Evolutionary conservation across 2,329 filamentous ascomycete species (phyloP).

Genomic region (Talaromyces piceae): DNA sequence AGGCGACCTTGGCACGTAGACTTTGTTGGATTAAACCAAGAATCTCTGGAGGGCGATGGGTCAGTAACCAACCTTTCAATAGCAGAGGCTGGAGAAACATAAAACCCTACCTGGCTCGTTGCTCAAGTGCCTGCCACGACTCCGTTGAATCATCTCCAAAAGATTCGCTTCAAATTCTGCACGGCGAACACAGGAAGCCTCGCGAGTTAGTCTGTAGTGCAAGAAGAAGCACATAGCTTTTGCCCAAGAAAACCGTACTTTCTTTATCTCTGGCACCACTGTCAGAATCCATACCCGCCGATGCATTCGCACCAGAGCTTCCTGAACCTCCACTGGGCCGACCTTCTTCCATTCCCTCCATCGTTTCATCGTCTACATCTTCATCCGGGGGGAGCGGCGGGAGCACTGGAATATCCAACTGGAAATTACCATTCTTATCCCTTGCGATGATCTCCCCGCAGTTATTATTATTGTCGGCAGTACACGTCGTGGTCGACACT

Average conservation of each 20-base stretch:
- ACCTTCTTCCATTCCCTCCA: conserved; percentile 45
- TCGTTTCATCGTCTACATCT: conserved; percentile 29
- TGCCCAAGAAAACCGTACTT: conserved; percentile 31
- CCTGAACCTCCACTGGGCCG: conserved; percentile 45
- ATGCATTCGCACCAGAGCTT: conserved; percentile 48
- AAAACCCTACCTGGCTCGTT: conserved; percentile 48
- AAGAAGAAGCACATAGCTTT: neutral
- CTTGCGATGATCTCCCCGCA: conserved; percentile 43
- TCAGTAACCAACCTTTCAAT: neutral
- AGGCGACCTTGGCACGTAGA: conserved; percentile 63
- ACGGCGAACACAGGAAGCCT: too few relatives aligned
- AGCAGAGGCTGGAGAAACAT: neutral
- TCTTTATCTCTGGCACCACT: conserved; percentile 31
- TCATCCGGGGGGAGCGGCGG: conserved; percentile 30
- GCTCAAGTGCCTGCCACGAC: conserved; percentile 46
- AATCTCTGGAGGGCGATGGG: conserved; percentile 47
- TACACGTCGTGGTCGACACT: too few relatives aligned
- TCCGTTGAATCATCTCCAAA: conserved; percentile 35
- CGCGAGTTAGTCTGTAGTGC: neutral
- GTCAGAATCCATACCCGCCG: conserved; percentile 14
- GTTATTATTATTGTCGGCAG: conserved; percentile 28
- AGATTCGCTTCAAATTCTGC: conserved; percentile 41
- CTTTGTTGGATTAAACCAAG: conserved; percentile 63
- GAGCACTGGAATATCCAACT: conserved; percentile 38
- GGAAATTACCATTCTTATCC: conserved; percentile 43